phyloP scores from a whole-genome alignment of 345 rosid genomes.

The Eucalyptus microcorys region DNA sequence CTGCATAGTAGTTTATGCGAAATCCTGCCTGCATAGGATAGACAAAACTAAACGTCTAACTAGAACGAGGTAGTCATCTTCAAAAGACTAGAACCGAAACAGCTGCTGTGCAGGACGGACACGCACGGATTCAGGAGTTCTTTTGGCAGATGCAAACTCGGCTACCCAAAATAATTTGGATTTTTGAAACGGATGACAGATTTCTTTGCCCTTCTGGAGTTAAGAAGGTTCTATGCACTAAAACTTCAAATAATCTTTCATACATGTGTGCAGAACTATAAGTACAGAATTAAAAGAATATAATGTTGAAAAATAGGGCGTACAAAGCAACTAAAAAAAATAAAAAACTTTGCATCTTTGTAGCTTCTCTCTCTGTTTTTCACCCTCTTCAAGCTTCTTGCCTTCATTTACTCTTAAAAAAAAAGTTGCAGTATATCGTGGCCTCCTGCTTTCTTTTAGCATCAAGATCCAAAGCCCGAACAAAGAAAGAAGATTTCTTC shows the following conservation, averaged over 20 bases:
- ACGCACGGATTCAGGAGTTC: neutral
- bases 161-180: fast-evolving
- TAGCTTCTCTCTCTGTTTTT: neutral
- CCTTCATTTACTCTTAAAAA: neutral
- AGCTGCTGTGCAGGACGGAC: neutral
- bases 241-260: neutral
- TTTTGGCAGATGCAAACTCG: neutral
- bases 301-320: neutral
- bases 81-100: neutral
- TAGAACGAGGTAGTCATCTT: neutral
- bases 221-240: neutral
- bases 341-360: neutral
- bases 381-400: neutral
- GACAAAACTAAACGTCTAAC: neutral
- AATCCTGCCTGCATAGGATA: neutral
- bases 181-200: neutral
- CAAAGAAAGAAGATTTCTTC: neutral
- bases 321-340: neutral
- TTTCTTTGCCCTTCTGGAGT: neutral
- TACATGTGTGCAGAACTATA: neutral
- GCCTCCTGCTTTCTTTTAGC: neutral
- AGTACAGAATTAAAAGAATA: neutral
- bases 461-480: neutral
- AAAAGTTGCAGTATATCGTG: neutral
- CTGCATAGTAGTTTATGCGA: neutral